Evolutionary conservation across 306 rosid species (phyloP), one percentile per base, ranked within the genome.

Genomic region (Canavalia gladiata): DNA sequence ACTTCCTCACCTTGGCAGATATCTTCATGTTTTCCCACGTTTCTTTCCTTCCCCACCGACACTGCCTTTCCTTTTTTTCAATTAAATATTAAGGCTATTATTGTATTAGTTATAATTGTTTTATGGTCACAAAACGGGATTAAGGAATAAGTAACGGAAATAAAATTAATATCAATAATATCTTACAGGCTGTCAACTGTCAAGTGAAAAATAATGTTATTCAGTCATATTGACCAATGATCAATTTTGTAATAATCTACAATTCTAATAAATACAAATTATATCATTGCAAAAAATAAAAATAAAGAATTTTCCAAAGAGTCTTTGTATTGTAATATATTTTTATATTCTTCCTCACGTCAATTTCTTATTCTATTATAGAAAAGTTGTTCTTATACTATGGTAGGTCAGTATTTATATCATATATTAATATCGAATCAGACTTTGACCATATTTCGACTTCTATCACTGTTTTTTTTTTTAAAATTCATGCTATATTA

Each of bases 121-220:
- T 74, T 74, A 41, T 25, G 43, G 13, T 30, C 41, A 45, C 47
- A 64, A 30, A 68, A 58, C 5, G 67, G 8, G 54, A 41, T 9
- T 74, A 25, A 2, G 11, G 50, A 39, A 65, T n/a, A 6, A 65
- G 50, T 37, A 39, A 39, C 33, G 33, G 33, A 65, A 13, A 18
- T 39, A n/a, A 39, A 18, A 10, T 49, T 3, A 65, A 39, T 65
- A n/a, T 65, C 12, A 54, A 31, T 46, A 65, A 56, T 42, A 25
- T 74, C 75, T 47, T 43, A 43, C 84, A 78, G 83, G 78, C 30
- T 71, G 78, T 78, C 72, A 13, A 35, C 30, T 71, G 78, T 78
- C 72, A 13, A 35, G 56, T 33, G 50, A 8, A 81, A 28, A 29
- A 31, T 25, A 43, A 18, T 76, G 35, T 37, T 55, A 43, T 25